A percentile compares a stretch with the other conserved stretches of the same genome.
Conservation (phyloP, 2,329 filamentous ascomycete species). For the Fusarium nurragi region DNA sequence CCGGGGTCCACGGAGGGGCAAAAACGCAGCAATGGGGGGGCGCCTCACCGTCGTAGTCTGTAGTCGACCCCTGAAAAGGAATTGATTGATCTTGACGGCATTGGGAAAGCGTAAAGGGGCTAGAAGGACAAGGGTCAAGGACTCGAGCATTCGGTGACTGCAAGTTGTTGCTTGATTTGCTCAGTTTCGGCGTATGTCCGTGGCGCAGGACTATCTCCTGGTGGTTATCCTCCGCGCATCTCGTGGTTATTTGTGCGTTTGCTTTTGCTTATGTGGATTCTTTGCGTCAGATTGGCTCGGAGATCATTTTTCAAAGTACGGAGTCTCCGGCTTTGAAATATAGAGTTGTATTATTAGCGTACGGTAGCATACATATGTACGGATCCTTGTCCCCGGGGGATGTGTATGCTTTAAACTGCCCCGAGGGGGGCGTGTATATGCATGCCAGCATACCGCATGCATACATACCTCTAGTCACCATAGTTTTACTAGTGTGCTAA, state of each 20-base stretch:
- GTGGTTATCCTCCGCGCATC: slow-evolving; percentile 16
- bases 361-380: neutral
- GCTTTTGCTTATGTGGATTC: neutral
- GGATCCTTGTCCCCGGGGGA: neutral
- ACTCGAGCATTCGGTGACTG: neutral
- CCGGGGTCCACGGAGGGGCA: slow-evolving; percentile 27
- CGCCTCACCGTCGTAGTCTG: slow-evolving; percentile 31
- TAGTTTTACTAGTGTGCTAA: neutral
- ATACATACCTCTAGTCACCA: neutral
- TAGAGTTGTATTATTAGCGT: neutral
- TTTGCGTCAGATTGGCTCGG: neutral
- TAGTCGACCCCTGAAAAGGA: slow-evolving; percentile 18
- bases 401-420: neutral
- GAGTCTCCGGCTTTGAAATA: neutral
- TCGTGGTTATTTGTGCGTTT: neutral
- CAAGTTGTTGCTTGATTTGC: neutral
- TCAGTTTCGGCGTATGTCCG: neutral
- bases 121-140: neutral
- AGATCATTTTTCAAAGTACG: neutral
- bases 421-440: neutral
- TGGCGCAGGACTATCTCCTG: slow-evolving; percentile 9
- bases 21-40: neutral
- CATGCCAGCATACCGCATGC: neutral
- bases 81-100: slow-evolving; percentile 13
- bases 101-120: neutral